Conservation (phyloP, 176 grass and related monocot genomes). For the Aegilops sharonensis region DNA sequence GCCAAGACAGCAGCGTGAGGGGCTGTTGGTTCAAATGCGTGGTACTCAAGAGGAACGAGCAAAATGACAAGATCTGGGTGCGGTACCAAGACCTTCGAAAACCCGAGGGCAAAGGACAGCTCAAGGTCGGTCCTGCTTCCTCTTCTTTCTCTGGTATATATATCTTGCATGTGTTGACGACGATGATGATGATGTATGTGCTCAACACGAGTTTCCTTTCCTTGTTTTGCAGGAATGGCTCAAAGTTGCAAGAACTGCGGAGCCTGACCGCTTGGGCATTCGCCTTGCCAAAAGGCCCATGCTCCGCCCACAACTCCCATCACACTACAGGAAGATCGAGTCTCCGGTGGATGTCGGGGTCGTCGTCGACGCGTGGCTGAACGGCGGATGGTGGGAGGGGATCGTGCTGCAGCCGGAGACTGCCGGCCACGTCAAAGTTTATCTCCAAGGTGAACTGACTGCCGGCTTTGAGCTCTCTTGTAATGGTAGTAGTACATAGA, state of each 20-base stretch:
- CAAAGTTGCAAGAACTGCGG: slow-evolving; percentile 17
- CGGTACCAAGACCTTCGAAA: slow-evolving; percentile 53
- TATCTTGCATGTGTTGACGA: not conserved
- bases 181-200: not conserved
- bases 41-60: slow-evolving; percentile 27
- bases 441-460: slow-evolving; percentile 54
- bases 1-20: slow-evolving; percentile 66
- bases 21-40: slow-evolving; percentile 69
- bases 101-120: slow-evolving; percentile 29
- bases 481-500: too few species aligned
- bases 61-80: slow-evolving; percentile 39
- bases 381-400: slow-evolving; percentile 77
- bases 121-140: slow-evolving; percentile 38
- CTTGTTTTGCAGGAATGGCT: slow-evolving; percentile 61
- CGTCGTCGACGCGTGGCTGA: slow-evolving; percentile 48
- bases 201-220: too few species aligned
- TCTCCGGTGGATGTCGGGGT: slow-evolving; percentile 21
- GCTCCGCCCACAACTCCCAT: slow-evolving; percentile 35
- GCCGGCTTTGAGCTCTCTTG: not conserved
- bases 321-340: not conserved
- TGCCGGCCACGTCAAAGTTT: slow-evolving; percentile 28
- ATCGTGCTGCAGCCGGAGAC: slow-evolving; percentile 38
- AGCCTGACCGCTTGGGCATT: slow-evolving; percentile 40
- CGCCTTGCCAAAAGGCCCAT: slow-evolving; percentile 40
- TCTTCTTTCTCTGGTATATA: not conserved